These are phyloP conservation scores for Bassia scoparia DNA, from an alignment of 148 eudicot species.

Conservation along the genomic window DNA sequence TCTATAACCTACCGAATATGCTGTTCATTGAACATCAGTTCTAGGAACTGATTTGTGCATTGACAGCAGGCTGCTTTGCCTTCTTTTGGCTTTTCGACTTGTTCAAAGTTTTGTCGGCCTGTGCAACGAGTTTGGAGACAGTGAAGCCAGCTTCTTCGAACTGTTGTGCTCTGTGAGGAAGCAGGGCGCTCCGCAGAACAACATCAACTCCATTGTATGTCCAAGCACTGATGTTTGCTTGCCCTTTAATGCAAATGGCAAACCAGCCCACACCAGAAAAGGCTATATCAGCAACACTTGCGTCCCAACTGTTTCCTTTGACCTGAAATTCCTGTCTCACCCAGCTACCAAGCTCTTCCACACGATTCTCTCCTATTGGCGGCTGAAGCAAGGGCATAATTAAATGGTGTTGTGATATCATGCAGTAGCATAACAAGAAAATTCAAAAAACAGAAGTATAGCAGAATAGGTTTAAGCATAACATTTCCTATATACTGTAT, in stretches of 20 bases:
- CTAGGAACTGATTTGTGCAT: not conserved
- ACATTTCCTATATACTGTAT: too few relatives aligned
- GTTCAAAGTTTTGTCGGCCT: constrained; percentile 58
- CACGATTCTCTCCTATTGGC: constrained; percentile 64
- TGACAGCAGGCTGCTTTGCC: constrained; percentile 24
- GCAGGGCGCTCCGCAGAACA: constrained; percentile 53
- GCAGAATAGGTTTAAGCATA: not conserved
- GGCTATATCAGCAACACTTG: constrained; percentile 71
- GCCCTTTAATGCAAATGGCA: constrained; percentile 85
- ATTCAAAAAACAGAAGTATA: not conserved
- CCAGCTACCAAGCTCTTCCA: constrained; percentile 77
- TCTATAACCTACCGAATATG: not conserved
- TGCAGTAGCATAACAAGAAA: not conserved
- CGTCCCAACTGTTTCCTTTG: constrained; percentile 66
- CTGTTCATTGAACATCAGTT: not conserved
- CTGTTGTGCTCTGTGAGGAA: constrained; percentile 54
- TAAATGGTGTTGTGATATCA: constrained; percentile 2
- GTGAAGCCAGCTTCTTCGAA: constrained; percentile 88
- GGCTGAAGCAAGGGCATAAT: constrained; percentile 48
- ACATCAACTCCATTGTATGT: constrained; percentile 86
- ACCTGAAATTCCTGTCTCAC: constrained; percentile 51
- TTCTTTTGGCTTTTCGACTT: constrained; percentile 30
- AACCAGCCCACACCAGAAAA: constrained; percentile 95
- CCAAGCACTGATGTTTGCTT: constrained; percentile 67
- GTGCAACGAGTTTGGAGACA: constrained; percentile 66